Conservation (phyloP, 1,284 basidiomycete genomes). For the Cutaneotrichosporon sp. region DNA sequence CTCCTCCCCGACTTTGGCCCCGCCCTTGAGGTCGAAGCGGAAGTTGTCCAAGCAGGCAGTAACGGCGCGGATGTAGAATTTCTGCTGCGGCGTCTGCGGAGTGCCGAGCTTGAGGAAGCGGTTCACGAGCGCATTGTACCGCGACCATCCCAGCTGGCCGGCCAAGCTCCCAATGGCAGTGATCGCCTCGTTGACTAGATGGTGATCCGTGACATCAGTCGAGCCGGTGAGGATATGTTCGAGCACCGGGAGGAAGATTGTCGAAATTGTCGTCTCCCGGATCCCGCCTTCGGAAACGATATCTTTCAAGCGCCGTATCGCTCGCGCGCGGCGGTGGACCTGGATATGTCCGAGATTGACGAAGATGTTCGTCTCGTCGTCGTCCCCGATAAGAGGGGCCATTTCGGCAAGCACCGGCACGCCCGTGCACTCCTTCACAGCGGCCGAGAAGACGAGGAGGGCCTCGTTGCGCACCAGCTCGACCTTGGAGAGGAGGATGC, state of each 20-base stretch:
- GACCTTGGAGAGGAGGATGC: slow-evolving; percentile 69
- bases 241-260: slow-evolving; percentile 82
- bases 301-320: slow-evolving; percentile 78
- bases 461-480: slow-evolving; percentile 88
- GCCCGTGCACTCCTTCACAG: slow-evolving; percentile 63
- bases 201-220: slow-evolving; percentile 69
- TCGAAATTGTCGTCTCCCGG: slow-evolving; percentile 67
- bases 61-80: slow-evolving; percentile 78
- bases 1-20: slow-evolving; percentile 27
- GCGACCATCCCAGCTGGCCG: slow-evolving; percentile 71
- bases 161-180: slow-evolving; percentile 69
- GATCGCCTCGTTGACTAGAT: slow-evolving; percentile 88
- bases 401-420: slow-evolving; percentile 69
- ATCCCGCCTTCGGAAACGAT: slow-evolving; percentile 67
- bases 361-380: slow-evolving; percentile 96
- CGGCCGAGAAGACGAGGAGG: slow-evolving; percentile 71
- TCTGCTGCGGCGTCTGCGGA: slow-evolving; percentile 68
- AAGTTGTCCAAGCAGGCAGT: slow-evolving; percentile 87
- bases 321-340: slow-evolving; percentile 81
- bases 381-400: slow-evolving; percentile 73
- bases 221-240: slow-evolving; percentile 72
- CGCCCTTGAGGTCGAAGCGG: slow-evolving; percentile 71
- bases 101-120: slow-evolving; percentile 73
- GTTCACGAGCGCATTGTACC: slow-evolving; percentile 76
- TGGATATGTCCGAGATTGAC: slow-evolving; percentile 95